Evolutionary conservation across 345 rosid species (phyloP).

Genomic region (Gossypium thurberi): DNA sequence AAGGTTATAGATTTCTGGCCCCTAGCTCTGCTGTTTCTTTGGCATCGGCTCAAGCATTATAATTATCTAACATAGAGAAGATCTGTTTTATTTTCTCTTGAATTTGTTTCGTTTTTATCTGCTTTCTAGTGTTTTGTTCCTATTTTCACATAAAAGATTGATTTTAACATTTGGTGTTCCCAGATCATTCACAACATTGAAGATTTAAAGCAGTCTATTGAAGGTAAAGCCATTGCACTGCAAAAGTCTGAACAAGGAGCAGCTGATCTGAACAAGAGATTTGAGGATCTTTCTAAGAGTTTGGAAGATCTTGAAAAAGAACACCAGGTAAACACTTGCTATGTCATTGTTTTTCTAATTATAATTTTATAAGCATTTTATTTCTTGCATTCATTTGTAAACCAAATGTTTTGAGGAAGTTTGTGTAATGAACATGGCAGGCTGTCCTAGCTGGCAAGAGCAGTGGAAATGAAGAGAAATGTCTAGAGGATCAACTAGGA

Average conservation of each 20-base stretch:
- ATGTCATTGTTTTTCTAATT: neutral
- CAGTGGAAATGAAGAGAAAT: slow-evolving; percentile 88
- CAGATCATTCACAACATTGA: slow-evolving; percentile 63
- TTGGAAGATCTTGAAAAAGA: slow-evolving; percentile 77
- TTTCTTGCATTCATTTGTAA: slow-evolving; percentile 3
- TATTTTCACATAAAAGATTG: neutral
- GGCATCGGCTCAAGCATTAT: slow-evolving; percentile 9
- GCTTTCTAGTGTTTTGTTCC: neutral
- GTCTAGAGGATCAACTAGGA: slow-evolving; percentile 91
- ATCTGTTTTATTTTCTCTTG: neutral
- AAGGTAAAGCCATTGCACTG: slow-evolving; percentile 68
- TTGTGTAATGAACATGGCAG: slow-evolving; percentile 30
- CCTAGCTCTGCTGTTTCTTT: slow-evolving; percentile 11
- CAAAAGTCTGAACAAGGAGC: slow-evolving; percentile 81
- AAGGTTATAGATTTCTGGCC: slow-evolving; percentile 39
- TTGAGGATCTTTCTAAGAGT: slow-evolving; percentile 62
- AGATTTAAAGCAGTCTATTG: slow-evolving; percentile 66
- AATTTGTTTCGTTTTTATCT: neutral
- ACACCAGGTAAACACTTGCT: slow-evolving; percentile 52
- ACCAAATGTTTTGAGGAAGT: slow-evolving; percentile 15
- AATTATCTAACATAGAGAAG: neutral
- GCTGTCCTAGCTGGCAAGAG: slow-evolving; percentile 96
- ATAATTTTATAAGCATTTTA: neutral
- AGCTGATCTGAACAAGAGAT: slow-evolving; percentile 57
- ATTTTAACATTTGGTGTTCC: slow-evolving; percentile 23